Base-by-base conservation (phyloP, 1,139 yeast genomes). In the Arxiozyma bovina region DNA sequence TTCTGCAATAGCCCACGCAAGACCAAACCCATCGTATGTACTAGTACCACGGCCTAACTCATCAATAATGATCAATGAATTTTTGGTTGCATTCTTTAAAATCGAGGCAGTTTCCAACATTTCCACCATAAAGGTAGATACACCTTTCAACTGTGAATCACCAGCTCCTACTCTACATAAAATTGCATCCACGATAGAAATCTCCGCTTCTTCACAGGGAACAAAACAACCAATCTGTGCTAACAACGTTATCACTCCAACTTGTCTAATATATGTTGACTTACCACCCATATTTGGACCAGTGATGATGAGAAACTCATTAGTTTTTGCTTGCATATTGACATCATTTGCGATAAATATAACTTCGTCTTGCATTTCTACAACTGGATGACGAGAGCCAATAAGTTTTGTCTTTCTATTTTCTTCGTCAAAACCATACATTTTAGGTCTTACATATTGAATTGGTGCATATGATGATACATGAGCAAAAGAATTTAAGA, bases 231-330 rank as follows among this genome's bases (percentile, higher is more conserved):
- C 99, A 38, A 91, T 80, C 69, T 93, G 99, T 42, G 93, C 90
- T 88, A 93, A 78, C 51, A 91, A 74, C 1, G 94, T 84, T 55
- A 91, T 85, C 1, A 88, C 94, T 12, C 98, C 99, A 53, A 89
- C 78, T 63, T 93, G 96, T 58, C 97, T 80, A 52, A 93, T 90
- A 69, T 87, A 93, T 0, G 98, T 91, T 0, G 97, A 89, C 69
- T 93, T 93, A 66, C 98, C 98, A 57, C 98, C 99, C 99, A 93
- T 93, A 67, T 93, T 93, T 44, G 99, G 99, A 21, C 99, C 99
- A 0, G 99, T 93, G 41, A 93, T 88, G 40, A 93, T 85, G 18
- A 82, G 77, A 65, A 93, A 91, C 54, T 87, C 88, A 20, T 82
- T 76, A 12, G 70, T 70, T 7, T 73, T 78, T 30, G 77, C 75